Evolutionary conservation across 208 protist species (phyloP).

Genomic region (Trypanosoma brucei): DNA sequence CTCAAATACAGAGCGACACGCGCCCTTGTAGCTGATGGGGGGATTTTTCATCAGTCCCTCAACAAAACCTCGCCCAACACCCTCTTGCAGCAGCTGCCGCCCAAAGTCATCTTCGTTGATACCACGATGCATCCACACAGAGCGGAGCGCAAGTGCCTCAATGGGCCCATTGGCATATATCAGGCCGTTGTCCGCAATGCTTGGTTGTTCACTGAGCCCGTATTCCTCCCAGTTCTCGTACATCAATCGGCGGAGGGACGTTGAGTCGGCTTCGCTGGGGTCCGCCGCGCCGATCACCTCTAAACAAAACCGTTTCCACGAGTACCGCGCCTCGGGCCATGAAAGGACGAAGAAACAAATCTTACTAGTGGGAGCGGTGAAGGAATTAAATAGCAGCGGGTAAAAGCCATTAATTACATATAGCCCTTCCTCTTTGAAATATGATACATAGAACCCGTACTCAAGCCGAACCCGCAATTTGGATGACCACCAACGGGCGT

Average conservation of each 20-base stretch:
- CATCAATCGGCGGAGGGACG: conserved; percentile 38
- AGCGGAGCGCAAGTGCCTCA: conserved; percentile 64
- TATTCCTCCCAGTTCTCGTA: conserved; percentile 41
- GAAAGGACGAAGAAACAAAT: conserved; percentile 36
- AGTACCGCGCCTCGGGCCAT: conserved; percentile 37
- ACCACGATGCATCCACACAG: conserved; percentile 50
- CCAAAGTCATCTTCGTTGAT: conserved; percentile 67
- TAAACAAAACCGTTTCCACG: conserved; percentile 42
- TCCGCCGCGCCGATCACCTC: conserved; percentile 55
- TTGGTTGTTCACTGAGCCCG: conserved; percentile 36
- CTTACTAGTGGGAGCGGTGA: conserved; percentile 23
- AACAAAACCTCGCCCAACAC: conserved; percentile 32
- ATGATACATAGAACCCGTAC: conserved; percentile 38
- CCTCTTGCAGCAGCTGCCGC: conserved; percentile 32
- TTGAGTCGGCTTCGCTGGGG: conserved; percentile 30
- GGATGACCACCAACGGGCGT: conserved; percentile 31
- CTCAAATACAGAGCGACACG: conserved; percentile 41
- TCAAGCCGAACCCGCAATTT: conserved; percentile 28
- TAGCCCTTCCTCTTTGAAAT: conserved; percentile 26
- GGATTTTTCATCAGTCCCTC: conserved; percentile 43
- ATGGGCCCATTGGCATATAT: conserved; percentile 55
- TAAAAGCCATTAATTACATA: conserved; percentile 84
- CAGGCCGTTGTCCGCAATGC: conserved; percentile 39
- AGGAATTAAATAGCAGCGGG: conserved; percentile 36
- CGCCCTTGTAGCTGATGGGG: conserved; percentile 11